Conservation (phyloP, 176 grass and related monocot genomes). For the Neostapfia colusana region DNA sequence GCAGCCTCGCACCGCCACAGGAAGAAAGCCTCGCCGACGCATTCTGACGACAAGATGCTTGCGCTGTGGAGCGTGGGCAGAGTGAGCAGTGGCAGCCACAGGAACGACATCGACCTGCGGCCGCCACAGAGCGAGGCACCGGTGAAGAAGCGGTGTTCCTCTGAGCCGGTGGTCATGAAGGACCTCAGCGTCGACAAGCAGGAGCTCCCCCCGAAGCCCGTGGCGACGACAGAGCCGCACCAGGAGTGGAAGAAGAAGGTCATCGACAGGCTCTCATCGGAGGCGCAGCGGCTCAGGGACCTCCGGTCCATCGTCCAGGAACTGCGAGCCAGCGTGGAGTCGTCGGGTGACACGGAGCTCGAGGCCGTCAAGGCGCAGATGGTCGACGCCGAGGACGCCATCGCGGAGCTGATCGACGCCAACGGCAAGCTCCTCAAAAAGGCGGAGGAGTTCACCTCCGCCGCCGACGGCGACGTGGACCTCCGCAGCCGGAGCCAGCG, state of each 20-base stretch:
- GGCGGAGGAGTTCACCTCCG: conserved; percentile 55
- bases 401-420: conserved; percentile 70
- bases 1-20: conserved; percentile 38
- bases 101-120: conserved; percentile 31
- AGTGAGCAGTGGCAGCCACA: conserved; percentile 32
- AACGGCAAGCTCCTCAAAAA: conserved; percentile 79
- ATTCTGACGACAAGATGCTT: conserved; percentile 47
- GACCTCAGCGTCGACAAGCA: conserved; percentile 81
- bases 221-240: conserved; percentile 32
- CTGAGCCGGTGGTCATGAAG: conserved; percentile 65
- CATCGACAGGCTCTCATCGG: conserved; percentile 59
- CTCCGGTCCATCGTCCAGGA: conserved; percentile 65
- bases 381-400: conserved; percentile 61
- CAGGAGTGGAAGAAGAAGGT: conserved; percentile 82
- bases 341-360: conserved; percentile 45
- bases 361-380: conserved; percentile 62
- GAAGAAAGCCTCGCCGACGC: conserved; percentile 26
- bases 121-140: conserved; percentile 40
- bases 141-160: conserved; percentile 45
- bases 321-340: conserved; percentile 53
- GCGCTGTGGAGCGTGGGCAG: conserved; percentile 52
- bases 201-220: conserved; percentile 44
- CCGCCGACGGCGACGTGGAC: conserved; percentile 38
- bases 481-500: conserved; percentile 62
- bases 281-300: conserved; percentile 61